Evolutionary conservation across 768 basidiomycete species (phyloP).

Genomic region (Pleurotus tuber-regium): DNA sequence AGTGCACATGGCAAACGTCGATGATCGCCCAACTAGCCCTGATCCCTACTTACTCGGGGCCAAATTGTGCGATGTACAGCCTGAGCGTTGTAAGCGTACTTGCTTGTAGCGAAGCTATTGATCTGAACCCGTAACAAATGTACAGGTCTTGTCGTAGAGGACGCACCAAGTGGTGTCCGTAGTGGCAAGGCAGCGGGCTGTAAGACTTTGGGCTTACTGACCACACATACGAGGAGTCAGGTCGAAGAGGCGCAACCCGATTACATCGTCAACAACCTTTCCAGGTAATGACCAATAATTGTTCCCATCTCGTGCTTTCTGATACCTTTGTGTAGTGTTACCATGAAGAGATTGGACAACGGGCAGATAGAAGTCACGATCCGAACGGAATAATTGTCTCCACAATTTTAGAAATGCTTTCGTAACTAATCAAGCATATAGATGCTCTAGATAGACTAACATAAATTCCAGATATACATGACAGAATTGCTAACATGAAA

Average conservation of each 20-base stretch:
- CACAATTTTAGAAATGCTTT: not conserved
- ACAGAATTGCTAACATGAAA: not conserved
- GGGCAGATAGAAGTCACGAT: slow-evolving; percentile 46
- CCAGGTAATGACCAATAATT: slow-evolving; percentile 40
- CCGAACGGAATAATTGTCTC: slow-evolving; percentile 22
- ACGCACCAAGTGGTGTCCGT: slow-evolving; percentile 82
- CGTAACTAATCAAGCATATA: not conserved
- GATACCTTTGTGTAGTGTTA: slow-evolving; percentile 23
- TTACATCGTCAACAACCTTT: slow-evolving; percentile 71
- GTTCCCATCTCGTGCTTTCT: not conserved
- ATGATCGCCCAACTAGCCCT: slow-evolving; percentile 43
- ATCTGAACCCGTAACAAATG: too few species aligned
- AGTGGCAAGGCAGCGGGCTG: slow-evolving; percentile 83
- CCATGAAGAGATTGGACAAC: slow-evolving; percentile 29
- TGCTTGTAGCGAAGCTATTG: too few species aligned
- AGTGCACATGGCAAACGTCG: not conserved
- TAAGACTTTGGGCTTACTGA: slow-evolving; percentile 80
- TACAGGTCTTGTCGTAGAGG: slow-evolving; percentile 83
- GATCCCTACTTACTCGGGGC: slow-evolving; percentile 93
- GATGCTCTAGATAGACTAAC: not conserved
- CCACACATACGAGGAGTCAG: slow-evolving; percentile 70
- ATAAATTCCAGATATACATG: not conserved
- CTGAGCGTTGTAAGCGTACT: slow-evolving; percentile 58
- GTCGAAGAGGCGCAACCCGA: slow-evolving; percentile 62
- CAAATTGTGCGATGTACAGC: slow-evolving; percentile 59